Conservation (phyloP, 352 stramenopile genomes). For the Phytophthora sansomeana region DNA sequence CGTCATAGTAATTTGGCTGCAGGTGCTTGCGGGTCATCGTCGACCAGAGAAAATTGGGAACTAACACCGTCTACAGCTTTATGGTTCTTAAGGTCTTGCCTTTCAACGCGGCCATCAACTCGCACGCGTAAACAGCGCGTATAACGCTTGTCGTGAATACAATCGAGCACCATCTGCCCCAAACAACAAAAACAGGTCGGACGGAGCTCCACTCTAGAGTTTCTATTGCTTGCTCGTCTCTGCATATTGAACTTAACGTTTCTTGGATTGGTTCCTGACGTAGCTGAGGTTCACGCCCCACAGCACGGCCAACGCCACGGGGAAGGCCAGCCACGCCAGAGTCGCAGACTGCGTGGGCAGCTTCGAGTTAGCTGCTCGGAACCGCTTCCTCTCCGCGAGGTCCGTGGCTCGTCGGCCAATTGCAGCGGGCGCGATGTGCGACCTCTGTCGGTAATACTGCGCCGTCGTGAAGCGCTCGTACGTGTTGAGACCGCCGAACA, state of each 20-base stretch:
- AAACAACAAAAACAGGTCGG: background rate
- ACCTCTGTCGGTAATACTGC: conserved; percentile 71
- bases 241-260: conserved; percentile 35
- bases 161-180: background rate
- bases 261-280: conserved; percentile 62
- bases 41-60: background rate
- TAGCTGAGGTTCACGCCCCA: conserved; percentile 71
- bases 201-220: conserved; percentile 4
- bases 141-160: background rate
- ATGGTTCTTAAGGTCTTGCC: background rate
- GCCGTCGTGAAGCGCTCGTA: conserved; percentile 84
- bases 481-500: conserved; percentile 76
- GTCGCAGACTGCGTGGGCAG: conserved; percentile 68
- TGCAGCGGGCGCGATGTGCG: conserved; percentile 52
- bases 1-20: conserved; percentile 58
- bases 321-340: conserved; percentile 71
- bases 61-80: too few relatives aligned
- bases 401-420: conserved; percentile 70
- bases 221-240: conserved; percentile 30
- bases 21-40: background rate
- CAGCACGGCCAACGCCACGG: conserved; percentile 54
- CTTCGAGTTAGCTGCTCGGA: conserved; percentile 58
- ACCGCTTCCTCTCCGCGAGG: conserved; percentile 75
- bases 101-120: background rate
- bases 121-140: too few relatives aligned